These are phyloP conservation scores for Discostella stelligera DNA, from an alignment of 352 stramenopile species.

Conservation along the genomic window DNA sequence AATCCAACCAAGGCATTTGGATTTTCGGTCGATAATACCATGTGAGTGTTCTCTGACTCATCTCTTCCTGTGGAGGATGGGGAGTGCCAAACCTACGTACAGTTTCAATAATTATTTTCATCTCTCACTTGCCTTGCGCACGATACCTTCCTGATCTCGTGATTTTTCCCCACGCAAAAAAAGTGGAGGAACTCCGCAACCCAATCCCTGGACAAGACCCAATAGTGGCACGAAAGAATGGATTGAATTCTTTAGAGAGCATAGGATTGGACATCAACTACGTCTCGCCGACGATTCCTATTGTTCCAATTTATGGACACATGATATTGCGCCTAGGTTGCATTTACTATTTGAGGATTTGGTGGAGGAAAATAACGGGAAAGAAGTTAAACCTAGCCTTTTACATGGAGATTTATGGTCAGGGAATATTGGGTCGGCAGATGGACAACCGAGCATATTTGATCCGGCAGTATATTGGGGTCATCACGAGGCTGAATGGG, in stretches of 20 bases:
- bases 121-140: not conserved
- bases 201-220: slow-evolving; percentile 66
- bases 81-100: too few relatives aligned
- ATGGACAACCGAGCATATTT: slow-evolving; percentile 82
- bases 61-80: not conserved
- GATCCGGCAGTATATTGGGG: slow-evolving; percentile 86
- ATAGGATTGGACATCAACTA: slow-evolving; percentile 75
- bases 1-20: slow-evolving; percentile 72
- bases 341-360: slow-evolving; percentile 57
- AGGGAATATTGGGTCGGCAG: slow-evolving; percentile 84
- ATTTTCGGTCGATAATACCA: slow-evolving; percentile 86
- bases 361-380: slow-evolving; percentile 32
- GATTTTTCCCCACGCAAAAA: not conserved
- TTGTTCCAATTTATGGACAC: slow-evolving; percentile 48
- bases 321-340: slow-evolving; percentile 51
- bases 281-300: slow-evolving; percentile 65
- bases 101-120: too few relatives aligned
- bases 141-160: not conserved
- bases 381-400: slow-evolving; percentile 69
- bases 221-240: slow-evolving; percentile 64
- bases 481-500: slow-evolving; percentile 80
- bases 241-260: slow-evolving; percentile 74
- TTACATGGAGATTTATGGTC: slow-evolving; percentile 89
- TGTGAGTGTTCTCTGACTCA: slow-evolving; percentile 28
- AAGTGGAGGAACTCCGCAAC: slow-evolving; percentile 80